A percentile compares a stretch with the other conserved stretches of the same genome.
These are phyloP conservation scores for Saccharum officinarum DNA, from an alignment of 176 grass and related monocot genomes.

Conservation along the genomic window DNA sequence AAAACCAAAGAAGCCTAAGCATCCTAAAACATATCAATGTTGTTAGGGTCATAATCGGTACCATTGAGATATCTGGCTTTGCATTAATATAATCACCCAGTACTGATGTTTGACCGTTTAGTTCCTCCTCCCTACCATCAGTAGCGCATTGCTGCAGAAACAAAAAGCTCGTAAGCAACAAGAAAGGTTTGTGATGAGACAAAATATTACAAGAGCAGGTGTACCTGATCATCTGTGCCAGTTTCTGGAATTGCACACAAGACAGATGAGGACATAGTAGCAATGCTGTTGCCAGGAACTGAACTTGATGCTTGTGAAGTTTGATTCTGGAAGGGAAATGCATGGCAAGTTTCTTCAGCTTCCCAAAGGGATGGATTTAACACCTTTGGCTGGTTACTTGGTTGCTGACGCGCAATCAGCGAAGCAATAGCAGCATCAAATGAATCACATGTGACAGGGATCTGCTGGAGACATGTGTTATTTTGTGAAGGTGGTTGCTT, in stretches of 20 bases:
- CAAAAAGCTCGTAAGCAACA: slow-evolving; percentile 17
- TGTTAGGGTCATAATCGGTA: slow-evolving; percentile 18
- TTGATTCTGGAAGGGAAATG: slow-evolving; percentile 63
- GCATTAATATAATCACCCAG: slow-evolving; percentile 10
- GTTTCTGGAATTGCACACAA: slow-evolving; percentile 43
- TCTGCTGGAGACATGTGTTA: slow-evolving; percentile 56
- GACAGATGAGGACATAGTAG: slow-evolving; percentile 17
- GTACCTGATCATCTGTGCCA: slow-evolving; percentile 43
- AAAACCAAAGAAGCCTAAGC: slow-evolving; percentile 12
- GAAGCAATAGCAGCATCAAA: slow-evolving; percentile 95
- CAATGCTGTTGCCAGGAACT: slow-evolving; percentile 25
- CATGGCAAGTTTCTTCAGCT: slow-evolving; percentile 88
- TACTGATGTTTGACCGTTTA: neutral
- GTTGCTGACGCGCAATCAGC: slow-evolving; percentile 59
- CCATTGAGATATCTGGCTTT: slow-evolving; percentile 38
- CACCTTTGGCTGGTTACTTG: slow-evolving; percentile 40
- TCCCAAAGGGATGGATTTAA: slow-evolving; percentile 76
- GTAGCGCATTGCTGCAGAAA: slow-evolving; percentile 37
- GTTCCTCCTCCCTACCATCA: slow-evolving; percentile 13
- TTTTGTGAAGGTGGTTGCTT: slow-evolving; percentile 54
- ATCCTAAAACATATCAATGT: slow-evolving; percentile 24
- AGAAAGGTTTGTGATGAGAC: neutral
- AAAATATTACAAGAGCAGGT: slow-evolving; percentile 3
- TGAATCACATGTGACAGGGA: slow-evolving; percentile 71
- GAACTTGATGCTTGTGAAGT: slow-evolving; percentile 25